These are phyloP conservation scores for Arthrobotrys sinensis DNA, from an alignment of 2,329 filamentous ascomycete species.

Conservation along the genomic window DNA sequence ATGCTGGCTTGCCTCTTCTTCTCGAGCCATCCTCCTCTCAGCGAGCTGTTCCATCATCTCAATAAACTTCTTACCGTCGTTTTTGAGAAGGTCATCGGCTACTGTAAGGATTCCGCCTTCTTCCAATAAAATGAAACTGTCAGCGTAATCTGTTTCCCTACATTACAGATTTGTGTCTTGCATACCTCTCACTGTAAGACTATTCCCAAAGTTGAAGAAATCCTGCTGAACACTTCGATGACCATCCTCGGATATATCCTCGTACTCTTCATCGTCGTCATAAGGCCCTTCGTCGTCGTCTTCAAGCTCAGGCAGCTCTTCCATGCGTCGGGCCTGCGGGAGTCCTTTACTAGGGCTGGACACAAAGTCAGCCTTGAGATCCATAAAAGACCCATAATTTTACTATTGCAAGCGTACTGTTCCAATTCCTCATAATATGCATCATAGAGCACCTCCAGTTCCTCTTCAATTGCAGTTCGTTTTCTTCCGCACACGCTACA, in stretches of 20 bases:
- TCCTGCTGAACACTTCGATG: conserved; percentile 80
- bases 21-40: conserved; percentile 95
- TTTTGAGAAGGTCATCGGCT: conserved; percentile 97
- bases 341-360: conserved; percentile 80
- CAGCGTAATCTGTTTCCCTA: conserved; percentile 47
- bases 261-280: conserved; percentile 80
- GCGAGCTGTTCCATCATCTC: conserved; percentile 99
- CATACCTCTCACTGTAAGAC: conserved; percentile 84
- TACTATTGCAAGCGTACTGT: conserved; percentile 86
- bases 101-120: conserved; percentile 97
- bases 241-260: conserved; percentile 73
- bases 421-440: conserved; percentile 98
- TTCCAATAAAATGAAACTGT: conserved; percentile 65
- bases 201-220: conserved; percentile 98
- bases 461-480: conserved; percentile 96
- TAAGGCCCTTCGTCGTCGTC: conserved; percentile 73
- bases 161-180: background rate
- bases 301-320: conserved; percentile 71
- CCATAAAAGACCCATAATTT: conserved; percentile 8
- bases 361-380: conserved; percentile 63
- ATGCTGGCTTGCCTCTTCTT: conserved; percentile 86
- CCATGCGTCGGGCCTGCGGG: conserved; percentile 76
- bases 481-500: conserved; percentile 98
- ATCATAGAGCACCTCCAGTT: conserved; percentile 96
- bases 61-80: conserved; percentile 99